Percentiles rank a stretch among this genome's conserved stretches.
Evolutionary conservation across 2,329 filamentous ascomycete genomes (phyloP).

Genomic region (Arachnomyces sp.): DNA sequence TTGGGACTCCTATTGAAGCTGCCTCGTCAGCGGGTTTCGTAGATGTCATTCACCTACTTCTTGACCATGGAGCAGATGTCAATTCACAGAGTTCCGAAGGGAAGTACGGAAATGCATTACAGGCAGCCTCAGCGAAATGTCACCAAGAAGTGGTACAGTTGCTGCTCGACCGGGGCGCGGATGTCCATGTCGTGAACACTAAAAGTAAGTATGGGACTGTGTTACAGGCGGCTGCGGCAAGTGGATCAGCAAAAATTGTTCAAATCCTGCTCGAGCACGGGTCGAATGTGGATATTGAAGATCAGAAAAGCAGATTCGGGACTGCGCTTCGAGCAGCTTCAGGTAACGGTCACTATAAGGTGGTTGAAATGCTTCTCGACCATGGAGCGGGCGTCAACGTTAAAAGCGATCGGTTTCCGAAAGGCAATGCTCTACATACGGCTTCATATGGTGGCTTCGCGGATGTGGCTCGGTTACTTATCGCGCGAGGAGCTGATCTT

Average conservation of each 20-base stretch:
- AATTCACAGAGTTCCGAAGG: not conserved
- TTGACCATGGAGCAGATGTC: too few species aligned
- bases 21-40: not conserved
- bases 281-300: slow-evolving; percentile 8
- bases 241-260: not conserved
- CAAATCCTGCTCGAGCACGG: slow-evolving; percentile 10
- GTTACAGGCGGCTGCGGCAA: not conserved
- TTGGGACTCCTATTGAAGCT: not conserved
- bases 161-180: not conserved
- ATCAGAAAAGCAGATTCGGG: slow-evolving; percentile 3
- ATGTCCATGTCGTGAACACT: not conserved
- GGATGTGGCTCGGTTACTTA: not conserved
- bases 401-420: not conserved
- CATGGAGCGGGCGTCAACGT: slow-evolving; percentile 3
- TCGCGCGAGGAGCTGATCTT: not conserved
- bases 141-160: not conserved
- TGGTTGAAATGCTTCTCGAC: slow-evolving; percentile 9
- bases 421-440: not conserved
- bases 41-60: too few species aligned
- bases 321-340: slow-evolving; percentile 8
- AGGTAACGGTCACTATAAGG: slow-evolving; percentile 3
- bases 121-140: not conserved
- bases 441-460: not conserved
- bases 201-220: not conserved
- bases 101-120: not conserved